Evolutionary conservation across 345 rosid genomes (phyloP).

Genomic region (Noccaea caerulescens): DNA sequence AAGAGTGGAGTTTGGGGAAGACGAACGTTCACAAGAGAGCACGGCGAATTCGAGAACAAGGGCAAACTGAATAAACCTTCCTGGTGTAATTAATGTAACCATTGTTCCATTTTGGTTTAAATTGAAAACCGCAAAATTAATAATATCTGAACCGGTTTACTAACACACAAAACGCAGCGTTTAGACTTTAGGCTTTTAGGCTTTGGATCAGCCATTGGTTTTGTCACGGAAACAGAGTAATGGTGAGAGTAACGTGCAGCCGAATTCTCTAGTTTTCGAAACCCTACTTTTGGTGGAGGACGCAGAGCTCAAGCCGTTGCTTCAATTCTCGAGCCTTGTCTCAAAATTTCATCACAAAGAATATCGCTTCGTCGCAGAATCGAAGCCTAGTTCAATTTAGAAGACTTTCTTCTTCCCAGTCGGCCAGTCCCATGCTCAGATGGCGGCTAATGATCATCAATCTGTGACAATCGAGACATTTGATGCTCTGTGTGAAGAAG

Average conservation of each 20-base stretch:
- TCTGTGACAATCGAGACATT: conserved; percentile 20
- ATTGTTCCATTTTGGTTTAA: not conserved
- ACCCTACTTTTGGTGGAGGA: conserved; percentile 4
- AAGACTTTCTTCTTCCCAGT: conserved; percentile 2
- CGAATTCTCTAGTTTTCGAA: conserved; percentile 19
- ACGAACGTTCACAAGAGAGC: not conserved
- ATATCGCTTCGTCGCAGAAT: not conserved
- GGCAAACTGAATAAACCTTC: not conserved
- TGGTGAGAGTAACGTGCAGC: conserved; percentile 10
- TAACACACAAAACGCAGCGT: no score
- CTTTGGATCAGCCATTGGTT: not conserved
- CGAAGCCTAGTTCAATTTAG: conserved; percentile 1
- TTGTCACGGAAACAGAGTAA: not conserved
- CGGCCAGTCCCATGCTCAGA: conserved; percentile 11
- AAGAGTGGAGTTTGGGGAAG: not conserved
- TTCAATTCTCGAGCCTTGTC: conserved; percentile 14
- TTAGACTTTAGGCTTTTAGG: no score
- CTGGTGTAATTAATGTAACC: not conserved
- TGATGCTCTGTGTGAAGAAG: conserved; percentile 45
- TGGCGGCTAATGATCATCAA: not conserved
- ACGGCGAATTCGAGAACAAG: not conserved
- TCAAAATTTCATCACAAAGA: conserved; percentile 7
- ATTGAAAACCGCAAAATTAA: not conserved
- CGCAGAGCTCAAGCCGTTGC: conserved; percentile 24
- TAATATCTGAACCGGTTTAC: not conserved